Conservation (phyloP, 2,329 filamentous ascomycete genomes). For the Xylaria hypoxylon region DNA sequence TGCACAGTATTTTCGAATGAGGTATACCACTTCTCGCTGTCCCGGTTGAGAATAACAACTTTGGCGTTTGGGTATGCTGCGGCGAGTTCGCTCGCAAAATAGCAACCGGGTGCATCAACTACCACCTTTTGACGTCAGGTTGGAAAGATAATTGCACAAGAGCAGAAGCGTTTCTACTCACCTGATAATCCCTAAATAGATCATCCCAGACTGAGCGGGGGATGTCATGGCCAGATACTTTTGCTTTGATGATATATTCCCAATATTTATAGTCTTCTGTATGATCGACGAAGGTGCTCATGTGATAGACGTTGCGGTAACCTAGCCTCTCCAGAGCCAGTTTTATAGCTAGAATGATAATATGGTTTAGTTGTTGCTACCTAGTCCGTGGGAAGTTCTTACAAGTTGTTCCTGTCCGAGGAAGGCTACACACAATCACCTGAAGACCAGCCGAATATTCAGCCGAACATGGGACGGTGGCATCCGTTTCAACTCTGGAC, state of each 20-base stretch:
- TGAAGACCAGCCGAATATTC: constrained; percentile 15
- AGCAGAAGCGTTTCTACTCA: not conserved
- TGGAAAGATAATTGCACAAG: not conserved
- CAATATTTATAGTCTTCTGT: constrained; percentile 30
- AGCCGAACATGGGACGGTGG: not conserved
- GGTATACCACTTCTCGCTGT: constrained; percentile 38
- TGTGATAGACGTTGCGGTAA: constrained; percentile 35
- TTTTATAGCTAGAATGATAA: constrained; percentile 33
- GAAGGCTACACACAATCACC: constrained; percentile 39
- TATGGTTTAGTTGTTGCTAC: not conserved
- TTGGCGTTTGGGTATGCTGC: constrained; percentile 39
- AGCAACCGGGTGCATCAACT: constrained; percentile 35
- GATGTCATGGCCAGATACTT: constrained; percentile 21
- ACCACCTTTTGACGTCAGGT: constrained; percentile 27
- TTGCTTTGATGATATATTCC: constrained; percentile 32
- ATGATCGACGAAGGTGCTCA: constrained; percentile 37
- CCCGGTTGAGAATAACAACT: constrained; percentile 39
- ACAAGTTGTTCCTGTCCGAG: constrained; percentile 39
- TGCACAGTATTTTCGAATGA: constrained; percentile 38
- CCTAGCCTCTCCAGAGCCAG: constrained; percentile 35
- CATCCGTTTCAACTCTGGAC: not conserved
- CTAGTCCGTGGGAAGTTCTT: not conserved
- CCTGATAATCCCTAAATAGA: constrained; percentile 31
- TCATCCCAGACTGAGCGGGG: constrained; percentile 32
- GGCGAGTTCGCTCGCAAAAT: constrained; percentile 39